Base-by-base conservation (phyloP, 139 green algal genomes). In the Coelastrella sp. region DNA sequence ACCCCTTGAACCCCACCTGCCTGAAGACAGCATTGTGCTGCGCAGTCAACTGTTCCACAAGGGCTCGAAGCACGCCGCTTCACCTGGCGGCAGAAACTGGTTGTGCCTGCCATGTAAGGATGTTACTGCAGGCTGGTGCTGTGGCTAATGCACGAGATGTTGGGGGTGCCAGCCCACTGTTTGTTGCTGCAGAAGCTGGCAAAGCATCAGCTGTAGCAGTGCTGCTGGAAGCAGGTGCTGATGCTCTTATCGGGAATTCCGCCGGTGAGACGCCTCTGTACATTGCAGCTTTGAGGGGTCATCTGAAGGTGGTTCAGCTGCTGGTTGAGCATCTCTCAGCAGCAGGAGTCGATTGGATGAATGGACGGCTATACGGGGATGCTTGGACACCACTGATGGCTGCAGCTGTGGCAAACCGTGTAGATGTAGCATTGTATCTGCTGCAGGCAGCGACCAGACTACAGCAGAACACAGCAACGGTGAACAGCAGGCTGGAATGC, bases 371-470 rank as follows among this genome's bases (percentile, higher is more conserved):
- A 66, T 96, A 97, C 81, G 89, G 88, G 2, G 95, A 98, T 81
- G 89, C 89, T 7, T 98, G 96, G 96, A 98, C 95, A 3, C 96
- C 96, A 7, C 89, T 98, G 5, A 96, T 97, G 89, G 95, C 95
- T 0, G 94, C 96, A 6, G 91, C 93, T 7, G 94, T 98, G 50
- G 94, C 92, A 4, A 78, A 90, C 84, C 76, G 86, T 0, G 53
- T 68, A 0, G 84, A 90, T 41, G 88, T 94, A 7, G 89, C 88
- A 2, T 37, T 74, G 21, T 86, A 71, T 38, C 84, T 98, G 81
- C 87, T 97, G 50, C 30, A 41, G 1, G 93, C 90, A 1, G 72
- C 72, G 32, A 13, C 45, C n/a, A 1, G 41, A 8, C n/a, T 8
- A 19, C 34, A 76, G 38, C 34, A n/a, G 34, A 21, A 4, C 6